Conservation (phyloP, 2,329 filamentous ascomycete genomes). For the Lasiodiplodia theobromae region DNA sequence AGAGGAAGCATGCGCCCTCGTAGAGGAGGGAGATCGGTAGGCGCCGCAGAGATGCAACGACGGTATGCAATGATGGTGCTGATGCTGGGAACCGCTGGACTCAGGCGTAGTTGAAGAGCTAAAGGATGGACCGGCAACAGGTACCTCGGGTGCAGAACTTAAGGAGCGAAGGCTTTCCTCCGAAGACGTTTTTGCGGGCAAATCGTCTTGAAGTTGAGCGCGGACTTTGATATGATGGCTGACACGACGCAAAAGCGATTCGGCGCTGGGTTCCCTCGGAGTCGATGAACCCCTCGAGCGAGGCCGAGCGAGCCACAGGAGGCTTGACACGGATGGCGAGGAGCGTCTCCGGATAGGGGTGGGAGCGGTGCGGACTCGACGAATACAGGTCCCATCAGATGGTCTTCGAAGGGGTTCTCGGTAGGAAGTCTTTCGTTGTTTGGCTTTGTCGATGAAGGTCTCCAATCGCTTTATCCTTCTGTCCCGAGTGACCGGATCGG, state of each 20-base stretch:
- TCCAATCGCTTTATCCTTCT: slow-evolving; percentile 18
- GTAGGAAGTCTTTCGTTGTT: slow-evolving; percentile 7
- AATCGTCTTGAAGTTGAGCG: background rate
- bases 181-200: background rate
- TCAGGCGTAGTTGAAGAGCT: background rate
- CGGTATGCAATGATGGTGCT: background rate
- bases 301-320: slow-evolving; percentile 24
- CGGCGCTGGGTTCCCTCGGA: background rate
- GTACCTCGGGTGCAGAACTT: slow-evolving; percentile 1
- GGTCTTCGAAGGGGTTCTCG: slow-evolving; percentile 15
- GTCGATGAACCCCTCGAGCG: background rate
- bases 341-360: slow-evolving; percentile 6
- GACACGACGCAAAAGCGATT: slow-evolving; percentile 23
- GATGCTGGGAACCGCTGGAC: background rate
- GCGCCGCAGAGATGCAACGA: slow-evolving; percentile 11
- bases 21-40: background rate
- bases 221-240: slow-evolving; percentile 24
- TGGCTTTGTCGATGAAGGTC: slow-evolving; percentile 25
- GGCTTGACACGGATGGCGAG: slow-evolving; percentile 11
- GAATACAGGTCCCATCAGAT: slow-evolving; percentile 7
- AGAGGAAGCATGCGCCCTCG: background rate
- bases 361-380: slow-evolving; percentile 18
- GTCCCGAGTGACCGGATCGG: slow-evolving; percentile 22
- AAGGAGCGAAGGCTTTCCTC: slow-evolving; percentile 19
- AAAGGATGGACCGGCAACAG: background rate